A percentile compares a stretch with the other conserved stretches of the same genome.
These are phyloP conservation scores for Botrytis porri DNA, from an alignment of 2,329 filamentous ascomycete genomes.

Conservation along the genomic window DNA sequence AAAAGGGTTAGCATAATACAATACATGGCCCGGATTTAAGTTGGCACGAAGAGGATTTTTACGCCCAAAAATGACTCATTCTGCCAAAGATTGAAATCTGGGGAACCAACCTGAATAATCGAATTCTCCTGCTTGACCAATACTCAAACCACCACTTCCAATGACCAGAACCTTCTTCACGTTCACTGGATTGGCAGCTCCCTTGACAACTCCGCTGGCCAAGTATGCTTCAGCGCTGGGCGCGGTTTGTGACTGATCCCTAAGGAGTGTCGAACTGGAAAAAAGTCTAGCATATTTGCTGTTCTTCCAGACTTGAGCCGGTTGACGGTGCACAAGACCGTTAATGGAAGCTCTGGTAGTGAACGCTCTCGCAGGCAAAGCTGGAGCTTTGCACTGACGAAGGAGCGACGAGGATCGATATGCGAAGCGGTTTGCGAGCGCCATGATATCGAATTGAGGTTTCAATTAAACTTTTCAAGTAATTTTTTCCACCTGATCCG, in stretches of 20 bases:
- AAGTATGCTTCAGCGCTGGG: slow-evolving; percentile 85
- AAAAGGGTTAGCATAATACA: slow-evolving; percentile 26
- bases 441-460: slow-evolving; percentile 33
- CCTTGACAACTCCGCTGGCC: slow-evolving; percentile 81
- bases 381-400: slow-evolving; percentile 34
- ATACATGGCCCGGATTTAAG: too few relatives aligned
- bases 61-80: slow-evolving; percentile 31
- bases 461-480: slow-evolving; percentile 29
- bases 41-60: neutral
- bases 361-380: slow-evolving; percentile 32
- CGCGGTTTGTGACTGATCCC: slow-evolving; percentile 56
- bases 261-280: slow-evolving; percentile 32
- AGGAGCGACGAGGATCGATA: slow-evolving; percentile 36
- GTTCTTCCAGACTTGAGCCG: slow-evolving; percentile 30
- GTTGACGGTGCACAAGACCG: slow-evolving; percentile 30
- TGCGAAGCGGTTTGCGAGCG: slow-evolving; percentile 36
- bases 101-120: slow-evolving; percentile 80
- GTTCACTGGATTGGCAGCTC: slow-evolving; percentile 71
- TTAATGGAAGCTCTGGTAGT: slow-evolving; percentile 32
- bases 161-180: slow-evolving; percentile 98
- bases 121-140: slow-evolving; percentile 97
- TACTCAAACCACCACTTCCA: slow-evolving; percentile 89
- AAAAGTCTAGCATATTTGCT: slow-evolving; percentile 34
- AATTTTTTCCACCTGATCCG: slow-evolving; percentile 21
- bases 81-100: slow-evolving; percentile 14